Base-by-base conservation (phyloP, 2,329 filamentous ascomycete genomes). In the Cladorrhinum sp. region DNA sequence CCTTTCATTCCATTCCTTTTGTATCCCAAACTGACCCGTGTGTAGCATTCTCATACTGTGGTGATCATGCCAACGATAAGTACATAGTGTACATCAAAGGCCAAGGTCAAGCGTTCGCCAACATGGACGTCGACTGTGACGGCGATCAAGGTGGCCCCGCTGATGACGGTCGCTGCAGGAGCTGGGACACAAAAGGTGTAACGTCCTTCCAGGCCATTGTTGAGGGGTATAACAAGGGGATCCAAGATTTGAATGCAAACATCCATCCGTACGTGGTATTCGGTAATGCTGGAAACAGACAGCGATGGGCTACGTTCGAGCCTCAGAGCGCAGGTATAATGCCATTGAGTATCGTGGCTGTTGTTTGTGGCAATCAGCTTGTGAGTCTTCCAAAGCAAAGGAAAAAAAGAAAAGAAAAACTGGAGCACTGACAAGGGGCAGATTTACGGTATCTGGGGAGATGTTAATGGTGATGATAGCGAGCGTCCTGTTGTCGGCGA, bases 121-220 rank as follows among this genome's bases (percentile, higher is more conserved):
- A 85, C 68, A 83, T 85, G 78, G 83, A 85, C 61, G 74, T 85
- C 50, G 83, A 86, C 72, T 86, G 83, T 64, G 82, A 86, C 61
- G 83, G 83, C 1, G 70, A 71, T 0, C 75, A 80, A 48, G 72
- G 75, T 3, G 73, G 72, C 2, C 57, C 71, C 16, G 55, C 48
- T 5, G 72, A 77, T 57, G 77, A 75, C 20, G 77, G 79, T 0
- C 73, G 75, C 23, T 84, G 82, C 64, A 72, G 72, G n/a, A 78
- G 77, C 27, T 67, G 65, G 1, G 77, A 79, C 64, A 73, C 71
- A 1, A 76, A 79, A 64, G 64, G 64, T 27, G 63, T 74, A 50
- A 84, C 82, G 0, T 72, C 78, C 0, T 83, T 83, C 68, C 69
- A 74, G 36, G 70, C 75, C 25, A 68, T 64, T 0, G 64, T 81